Conservation (phyloP, 2,329 filamentous ascomycete species). For the Beauveria caledonica region DNA sequence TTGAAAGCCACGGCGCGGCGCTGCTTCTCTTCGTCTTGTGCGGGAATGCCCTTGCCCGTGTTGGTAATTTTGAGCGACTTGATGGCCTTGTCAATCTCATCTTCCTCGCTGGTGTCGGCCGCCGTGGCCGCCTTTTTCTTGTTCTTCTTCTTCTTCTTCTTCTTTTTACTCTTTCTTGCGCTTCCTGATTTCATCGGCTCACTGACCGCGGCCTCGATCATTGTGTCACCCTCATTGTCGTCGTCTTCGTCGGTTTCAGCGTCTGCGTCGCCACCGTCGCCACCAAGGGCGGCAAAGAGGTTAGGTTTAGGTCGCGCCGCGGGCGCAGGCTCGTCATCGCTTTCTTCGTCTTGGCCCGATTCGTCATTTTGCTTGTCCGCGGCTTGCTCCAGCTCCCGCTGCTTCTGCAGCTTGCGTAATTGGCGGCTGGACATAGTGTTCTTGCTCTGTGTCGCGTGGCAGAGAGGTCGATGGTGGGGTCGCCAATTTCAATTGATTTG, state of each 20-base stretch:
- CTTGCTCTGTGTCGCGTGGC: slow-evolving; percentile 4
- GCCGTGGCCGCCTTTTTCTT: slow-evolving; percentile 26
- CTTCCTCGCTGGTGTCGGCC: slow-evolving; percentile 24
- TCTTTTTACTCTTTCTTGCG: slow-evolving; percentile 27
- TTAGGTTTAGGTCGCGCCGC: slow-evolving; percentile 33
- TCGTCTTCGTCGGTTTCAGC: slow-evolving; percentile 27
- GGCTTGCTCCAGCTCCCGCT: slow-evolving; percentile 34
- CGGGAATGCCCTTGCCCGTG: slow-evolving; percentile 9
- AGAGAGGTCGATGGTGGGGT: slow-evolving; percentile 4
- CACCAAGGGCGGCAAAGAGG: slow-evolving; percentile 45
- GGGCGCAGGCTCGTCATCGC: slow-evolving; percentile 20
- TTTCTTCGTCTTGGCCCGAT: slow-evolving; percentile 23
- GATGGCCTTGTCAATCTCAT: slow-evolving; percentile 50
- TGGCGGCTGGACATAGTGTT: slow-evolving; percentile 42
- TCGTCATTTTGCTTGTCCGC: slow-evolving; percentile 14
- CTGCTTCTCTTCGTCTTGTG: slow-evolving; percentile 5
- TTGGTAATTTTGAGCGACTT: slow-evolving; percentile 36
- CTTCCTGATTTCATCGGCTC: slow-evolving; percentile 14
- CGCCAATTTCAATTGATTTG: background rate
- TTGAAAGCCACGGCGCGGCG: slow-evolving; percentile 25
- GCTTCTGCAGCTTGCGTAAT: slow-evolving; percentile 43
- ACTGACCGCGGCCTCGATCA: slow-evolving; percentile 24
- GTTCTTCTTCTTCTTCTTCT: slow-evolving; percentile 28
- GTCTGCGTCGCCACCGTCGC: slow-evolving; percentile 32
- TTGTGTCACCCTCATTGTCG: slow-evolving; percentile 15